Evolutionary conservation across 352 stramenopile genomes (phyloP).

Genomic region (Phytophthora uliginosa): DNA sequence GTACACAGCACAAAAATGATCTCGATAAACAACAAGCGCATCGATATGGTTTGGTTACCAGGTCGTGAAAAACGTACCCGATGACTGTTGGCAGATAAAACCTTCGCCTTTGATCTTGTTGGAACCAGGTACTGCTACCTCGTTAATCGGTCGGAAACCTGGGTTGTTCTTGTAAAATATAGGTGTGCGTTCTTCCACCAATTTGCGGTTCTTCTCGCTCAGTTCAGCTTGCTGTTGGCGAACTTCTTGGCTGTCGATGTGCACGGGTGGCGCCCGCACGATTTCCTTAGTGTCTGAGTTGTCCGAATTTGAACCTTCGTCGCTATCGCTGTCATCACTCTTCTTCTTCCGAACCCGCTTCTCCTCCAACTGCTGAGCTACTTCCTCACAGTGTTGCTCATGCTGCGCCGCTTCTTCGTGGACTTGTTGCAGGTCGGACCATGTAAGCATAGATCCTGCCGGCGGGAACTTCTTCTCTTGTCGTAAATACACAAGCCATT

Average conservation of each 20-base stretch:
- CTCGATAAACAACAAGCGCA: background rate
- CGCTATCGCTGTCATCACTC: slow-evolving; percentile 40
- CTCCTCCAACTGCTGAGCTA: slow-evolving; percentile 29
- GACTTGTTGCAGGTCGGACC: slow-evolving; percentile 45
- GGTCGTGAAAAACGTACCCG: slow-evolving; percentile 41
- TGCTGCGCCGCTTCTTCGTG: slow-evolving; percentile 40
- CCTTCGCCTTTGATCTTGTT: slow-evolving; percentile 59
- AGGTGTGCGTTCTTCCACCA: slow-evolving; percentile 64
- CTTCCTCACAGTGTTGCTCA: slow-evolving; percentile 33
- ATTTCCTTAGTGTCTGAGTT: slow-evolving; percentile 52
- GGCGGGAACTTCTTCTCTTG: slow-evolving; percentile 53
- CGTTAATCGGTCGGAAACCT: slow-evolving; percentile 57
- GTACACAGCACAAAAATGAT: background rate
- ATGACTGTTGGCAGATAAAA: slow-evolving; percentile 83
- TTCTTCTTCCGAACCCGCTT: slow-evolving; percentile 21
- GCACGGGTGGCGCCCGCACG: slow-evolving; percentile 44
- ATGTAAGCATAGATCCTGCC: slow-evolving; percentile 41
- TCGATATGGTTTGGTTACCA: slow-evolving; percentile 1
- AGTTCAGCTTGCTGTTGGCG: slow-evolving; percentile 55
- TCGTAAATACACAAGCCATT: slow-evolving; percentile 72
- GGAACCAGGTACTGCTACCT: slow-evolving; percentile 31
- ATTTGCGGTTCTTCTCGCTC: slow-evolving; percentile 55
- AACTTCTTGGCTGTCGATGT: slow-evolving; percentile 48
- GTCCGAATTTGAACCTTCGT: slow-evolving; percentile 62
- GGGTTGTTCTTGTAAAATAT: slow-evolving; percentile 87